Percentiles rank a stretch among this genome's conserved stretches.
Conservation (phyloP, 1,284 basidiomycete genomes). For the Lentinula novae-zelandiae region DNA sequence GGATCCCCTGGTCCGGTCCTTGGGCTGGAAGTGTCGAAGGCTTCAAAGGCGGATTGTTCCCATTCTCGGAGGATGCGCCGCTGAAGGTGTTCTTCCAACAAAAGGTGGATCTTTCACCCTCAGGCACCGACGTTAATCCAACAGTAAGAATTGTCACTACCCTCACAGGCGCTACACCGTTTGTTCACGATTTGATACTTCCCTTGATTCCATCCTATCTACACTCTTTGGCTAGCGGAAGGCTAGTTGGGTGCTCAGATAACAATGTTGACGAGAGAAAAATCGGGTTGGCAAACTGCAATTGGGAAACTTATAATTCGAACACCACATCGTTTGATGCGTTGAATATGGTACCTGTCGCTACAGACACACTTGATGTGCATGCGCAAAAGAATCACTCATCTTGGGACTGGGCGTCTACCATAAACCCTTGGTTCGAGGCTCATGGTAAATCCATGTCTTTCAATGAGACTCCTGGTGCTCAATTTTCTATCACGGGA, state of each 20-base stretch:
- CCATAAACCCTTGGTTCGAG: conserved; percentile 4
- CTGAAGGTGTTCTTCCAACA: conserved; percentile 72
- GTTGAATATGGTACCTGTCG: conserved; percentile 3
- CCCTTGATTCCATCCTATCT: conserved; percentile 47
- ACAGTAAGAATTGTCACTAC: conserved; percentile 27
- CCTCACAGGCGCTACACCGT: conserved; percentile 44
- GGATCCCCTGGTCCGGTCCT: conserved; percentile 6
- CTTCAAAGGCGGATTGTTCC: conserved; percentile 28
- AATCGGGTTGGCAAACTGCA: conserved; percentile 28
- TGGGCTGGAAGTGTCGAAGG: conserved; percentile 3
- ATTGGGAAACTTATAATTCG: conserved; percentile 24
- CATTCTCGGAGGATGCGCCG: conserved; percentile 57
- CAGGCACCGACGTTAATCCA: neutral
- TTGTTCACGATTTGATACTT: conserved; percentile 41
- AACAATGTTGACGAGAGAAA: conserved; percentile 16
- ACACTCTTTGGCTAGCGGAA: conserved; percentile 25
- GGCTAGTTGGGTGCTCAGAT: conserved; percentile 24
- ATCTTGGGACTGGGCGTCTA: neutral
- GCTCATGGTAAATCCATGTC: conserved; percentile 1
- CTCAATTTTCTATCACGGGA: conserved; percentile 45
- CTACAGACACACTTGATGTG: neutral
- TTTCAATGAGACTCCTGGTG: conserved; percentile 16
- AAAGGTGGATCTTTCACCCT: conserved; percentile 27
- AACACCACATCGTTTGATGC: neutral
- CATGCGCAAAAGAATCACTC: neutral